Conservation (phyloP, 129 eudicot species). For the Arctium lappa region DNA sequence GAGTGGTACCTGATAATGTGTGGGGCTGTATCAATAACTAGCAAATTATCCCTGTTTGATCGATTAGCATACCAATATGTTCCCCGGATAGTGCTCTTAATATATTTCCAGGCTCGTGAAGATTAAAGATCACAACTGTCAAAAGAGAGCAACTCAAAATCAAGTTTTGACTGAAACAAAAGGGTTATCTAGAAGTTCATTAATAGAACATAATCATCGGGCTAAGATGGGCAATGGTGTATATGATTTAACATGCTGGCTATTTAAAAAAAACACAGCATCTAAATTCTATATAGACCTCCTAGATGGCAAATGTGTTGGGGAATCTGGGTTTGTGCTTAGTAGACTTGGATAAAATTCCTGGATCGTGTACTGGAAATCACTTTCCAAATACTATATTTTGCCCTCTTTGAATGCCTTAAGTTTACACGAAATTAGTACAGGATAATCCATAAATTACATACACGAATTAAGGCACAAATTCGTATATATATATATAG, state of each 20-base stretch:
- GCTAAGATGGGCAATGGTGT: not conserved
- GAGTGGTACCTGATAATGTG: not conserved
- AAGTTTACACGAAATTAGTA: too few species aligned
- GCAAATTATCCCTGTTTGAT: conserved; percentile 57
- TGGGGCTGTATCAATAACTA: conserved; percentile 13
- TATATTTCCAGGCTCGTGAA: conserved; percentile 79
- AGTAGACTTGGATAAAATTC: too few species aligned
- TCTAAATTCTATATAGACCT: too few species aligned
- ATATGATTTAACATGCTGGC: not conserved
- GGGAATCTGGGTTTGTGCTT: too few species aligned
- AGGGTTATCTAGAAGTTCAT: not conserved
- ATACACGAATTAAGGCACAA: too few species aligned
- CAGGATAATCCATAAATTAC: too few species aligned
- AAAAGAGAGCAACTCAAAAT: not conserved
- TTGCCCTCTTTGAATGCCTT: too few species aligned
- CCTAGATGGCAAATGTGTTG: not conserved
- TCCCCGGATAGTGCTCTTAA: conserved; percentile 80
- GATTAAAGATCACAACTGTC: conserved; percentile 82
- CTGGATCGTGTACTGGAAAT: too few species aligned
- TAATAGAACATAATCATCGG: not conserved
- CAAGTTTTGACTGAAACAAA: not conserved
- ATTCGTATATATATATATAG: too few species aligned
- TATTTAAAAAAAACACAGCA: not conserved
- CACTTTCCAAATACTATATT: too few species aligned
- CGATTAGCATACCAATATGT: conserved; percentile 67